Percentiles rank a stretch among this genome's conserved stretches.
phyloP scores from a whole-genome alignment of 805 yeast genomes.

The Lachancea meyersii region DNA sequence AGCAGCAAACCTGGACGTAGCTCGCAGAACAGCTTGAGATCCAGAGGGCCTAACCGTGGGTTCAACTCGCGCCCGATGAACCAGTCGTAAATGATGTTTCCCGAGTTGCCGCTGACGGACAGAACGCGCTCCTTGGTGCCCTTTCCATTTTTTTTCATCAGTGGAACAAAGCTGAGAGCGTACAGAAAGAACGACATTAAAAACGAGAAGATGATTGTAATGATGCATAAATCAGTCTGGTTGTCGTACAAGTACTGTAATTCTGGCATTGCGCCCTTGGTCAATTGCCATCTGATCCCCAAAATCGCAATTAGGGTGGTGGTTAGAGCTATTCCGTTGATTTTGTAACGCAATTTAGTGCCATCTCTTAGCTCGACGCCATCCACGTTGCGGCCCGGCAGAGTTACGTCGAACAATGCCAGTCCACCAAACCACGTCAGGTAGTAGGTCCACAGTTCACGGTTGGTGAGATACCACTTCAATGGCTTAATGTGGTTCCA shows the following conservation, averaged over 20 bases:
- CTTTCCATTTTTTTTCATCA: conserved; percentile 42
- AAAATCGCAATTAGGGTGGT: conserved; percentile 37
- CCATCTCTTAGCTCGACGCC: conserved; percentile 80
- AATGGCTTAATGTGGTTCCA: conserved; percentile 33
- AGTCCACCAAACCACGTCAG: conserved; percentile 65
- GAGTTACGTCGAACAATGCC: conserved; percentile 52
- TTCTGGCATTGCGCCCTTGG: conserved; percentile 65
- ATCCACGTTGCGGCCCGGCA: conserved; percentile 56
- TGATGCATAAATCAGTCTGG: conserved; percentile 55
- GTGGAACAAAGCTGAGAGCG: conserved; percentile 58
- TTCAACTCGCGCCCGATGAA: conserved; percentile 94
- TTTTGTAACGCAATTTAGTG: conserved; percentile 59
- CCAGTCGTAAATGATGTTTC: conserved; percentile 78
- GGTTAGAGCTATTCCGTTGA: conserved; percentile 68
- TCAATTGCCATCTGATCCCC: conserved; percentile 44
- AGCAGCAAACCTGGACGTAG: conserved; percentile 88
- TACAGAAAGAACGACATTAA: conserved; percentile 61
- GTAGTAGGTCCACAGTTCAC: conserved; percentile 56
- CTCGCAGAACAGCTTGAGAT: conserved; percentile 87
- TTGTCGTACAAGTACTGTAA: conserved; percentile 68
- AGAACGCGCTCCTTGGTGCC: conserved; percentile 63
- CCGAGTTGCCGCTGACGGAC: conserved; percentile 83
- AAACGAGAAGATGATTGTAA: conserved; percentile 59
- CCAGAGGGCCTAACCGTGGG: conserved; percentile 81
- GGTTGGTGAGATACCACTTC: conserved; percentile 34